A percentile compares a stretch with the other conserved stretches of the same genome.
phyloP scores from a whole-genome alignment of 371 early-diverging fungal species.

The Smittium culicis region DNA sequence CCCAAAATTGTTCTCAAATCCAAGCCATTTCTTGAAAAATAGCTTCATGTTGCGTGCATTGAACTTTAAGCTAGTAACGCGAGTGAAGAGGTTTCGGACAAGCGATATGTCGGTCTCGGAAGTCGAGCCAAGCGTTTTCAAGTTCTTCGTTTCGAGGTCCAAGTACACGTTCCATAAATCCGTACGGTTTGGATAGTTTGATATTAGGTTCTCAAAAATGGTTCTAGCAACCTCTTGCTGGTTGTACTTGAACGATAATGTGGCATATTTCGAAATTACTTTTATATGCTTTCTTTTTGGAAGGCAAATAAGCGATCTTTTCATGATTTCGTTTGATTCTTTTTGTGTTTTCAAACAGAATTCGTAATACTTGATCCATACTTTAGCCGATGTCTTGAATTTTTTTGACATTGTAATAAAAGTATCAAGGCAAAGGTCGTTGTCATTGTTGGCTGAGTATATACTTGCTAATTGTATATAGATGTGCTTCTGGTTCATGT shows the following conservation, averaged over 20 bases:
- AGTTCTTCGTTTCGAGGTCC: slow-evolving; percentile 80
- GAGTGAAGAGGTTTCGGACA: slow-evolving; percentile 71
- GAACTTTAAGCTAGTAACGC: slow-evolving; percentile 66
- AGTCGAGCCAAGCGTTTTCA: not conserved
- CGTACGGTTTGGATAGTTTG: slow-evolving; percentile 78
- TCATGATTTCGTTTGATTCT: slow-evolving; percentile 62
- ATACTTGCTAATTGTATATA: slow-evolving; percentile 75
- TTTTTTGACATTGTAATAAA: slow-evolving; percentile 64
- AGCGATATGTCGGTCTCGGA: slow-evolving; percentile 15
- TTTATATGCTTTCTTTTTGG: slow-evolving; percentile 84
- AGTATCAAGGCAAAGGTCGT: slow-evolving; percentile 54
- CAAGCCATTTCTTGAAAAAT: slow-evolving; percentile 92
- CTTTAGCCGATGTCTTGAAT: slow-evolving; percentile 73
- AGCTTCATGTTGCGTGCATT: slow-evolving; percentile 96
- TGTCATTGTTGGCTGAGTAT: slow-evolving; percentile 69
- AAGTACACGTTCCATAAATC: slow-evolving; percentile 92
- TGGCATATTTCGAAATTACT: slow-evolving; percentile 79
- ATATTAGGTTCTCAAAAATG: slow-evolving; percentile 84
- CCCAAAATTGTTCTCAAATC: slow-evolving; percentile 72
- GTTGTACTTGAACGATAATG: slow-evolving; percentile 85
- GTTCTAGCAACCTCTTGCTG: slow-evolving; percentile 91
- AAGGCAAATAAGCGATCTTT: slow-evolving; percentile 58
- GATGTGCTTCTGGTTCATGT: slow-evolving; percentile 74
- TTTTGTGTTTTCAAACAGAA: slow-evolving; percentile 58
- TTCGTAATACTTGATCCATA: slow-evolving; percentile 72